These are phyloP conservation scores for Aspergillus chevalieri DNA, from an alignment of 2,329 filamentous ascomycete genomes.

Conservation along the genomic window DNA sequence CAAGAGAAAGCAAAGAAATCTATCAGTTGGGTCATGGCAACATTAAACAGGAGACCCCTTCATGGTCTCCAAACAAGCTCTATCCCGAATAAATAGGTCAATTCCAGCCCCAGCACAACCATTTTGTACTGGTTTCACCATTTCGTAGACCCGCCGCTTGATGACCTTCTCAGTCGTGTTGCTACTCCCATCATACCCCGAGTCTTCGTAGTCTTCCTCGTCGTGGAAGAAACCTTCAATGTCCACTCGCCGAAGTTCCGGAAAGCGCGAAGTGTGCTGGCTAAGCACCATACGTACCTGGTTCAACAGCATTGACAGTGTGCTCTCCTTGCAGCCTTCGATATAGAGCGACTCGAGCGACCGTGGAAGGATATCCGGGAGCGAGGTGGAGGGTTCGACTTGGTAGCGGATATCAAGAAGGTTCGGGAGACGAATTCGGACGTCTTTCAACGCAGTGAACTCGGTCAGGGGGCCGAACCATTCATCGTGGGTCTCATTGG, in stretches of 20 bases:
- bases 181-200: conserved; percentile 6
- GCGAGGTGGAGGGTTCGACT: conserved; percentile 15
- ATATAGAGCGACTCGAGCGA: conserved; percentile 21
- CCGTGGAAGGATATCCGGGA: conserved; percentile 17
- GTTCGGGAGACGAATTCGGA: conserved; percentile 27
- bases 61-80: conserved; percentile 14
- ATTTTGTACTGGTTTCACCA: conserved; percentile 15
- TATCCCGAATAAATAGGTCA: conserved; percentile 20
- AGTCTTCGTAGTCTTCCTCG: conserved; percentile 17
- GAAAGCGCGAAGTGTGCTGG: conserved; percentile 13
- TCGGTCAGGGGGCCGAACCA: conserved; percentile 25
- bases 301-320: conserved; percentile 18
- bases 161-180: conserved; percentile 10
- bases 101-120: conserved; percentile 17
- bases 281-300: conserved; percentile 19
- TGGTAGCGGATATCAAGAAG: conserved; percentile 25
- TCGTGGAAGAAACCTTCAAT: conserved; percentile 25
- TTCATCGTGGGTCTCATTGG: conserved; percentile 25
- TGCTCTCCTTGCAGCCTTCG: conserved; percentile 23
- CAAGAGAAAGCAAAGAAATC: not conserved
- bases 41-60: not conserved
- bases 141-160: conserved; percentile 19
- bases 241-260: conserved; percentile 13
- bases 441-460: conserved; percentile 20
- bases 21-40: not conserved